Percentiles rank a stretch among this genome's conserved stretches.
Evolutionary conservation across 225 moss, liverwort and hornwort species (phyloP).

Genomic region (Pseudoscleropodium purum): DNA sequence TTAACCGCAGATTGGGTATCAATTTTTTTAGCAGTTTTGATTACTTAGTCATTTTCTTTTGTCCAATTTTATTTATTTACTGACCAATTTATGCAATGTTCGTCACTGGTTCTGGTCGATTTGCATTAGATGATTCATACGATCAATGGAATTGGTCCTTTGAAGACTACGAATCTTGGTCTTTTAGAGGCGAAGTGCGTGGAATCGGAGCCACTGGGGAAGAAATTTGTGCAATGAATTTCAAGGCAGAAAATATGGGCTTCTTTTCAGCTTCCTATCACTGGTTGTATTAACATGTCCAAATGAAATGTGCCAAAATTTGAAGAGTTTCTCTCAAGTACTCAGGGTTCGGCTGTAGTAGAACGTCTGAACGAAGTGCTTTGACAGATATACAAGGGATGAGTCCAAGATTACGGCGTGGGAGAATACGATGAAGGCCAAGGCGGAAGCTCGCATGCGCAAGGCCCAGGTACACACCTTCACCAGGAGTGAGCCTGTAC

Average conservation of each 20-base stretch:
- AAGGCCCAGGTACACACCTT: constrained; percentile 20
- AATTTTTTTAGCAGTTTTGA: not conserved
- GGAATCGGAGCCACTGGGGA: not conserved
- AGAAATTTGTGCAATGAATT: not conserved
- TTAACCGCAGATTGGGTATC: not conserved
- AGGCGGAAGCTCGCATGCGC: constrained; percentile 36
- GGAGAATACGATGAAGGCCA: constrained; percentile 36
- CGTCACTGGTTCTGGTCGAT: not conserved
- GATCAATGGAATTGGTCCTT: not conserved
- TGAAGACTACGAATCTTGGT: not conserved
- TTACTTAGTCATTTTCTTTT: not conserved
- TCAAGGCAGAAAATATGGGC: not conserved
- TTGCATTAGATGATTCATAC: not conserved
- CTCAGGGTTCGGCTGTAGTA: not conserved
- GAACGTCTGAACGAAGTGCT: not conserved
- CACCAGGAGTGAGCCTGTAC: not conserved
- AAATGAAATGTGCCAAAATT: not conserved
- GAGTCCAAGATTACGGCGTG: constrained; percentile 37
- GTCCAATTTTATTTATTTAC: not conserved
- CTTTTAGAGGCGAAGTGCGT: not conserved
- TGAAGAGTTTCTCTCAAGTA: not conserved
- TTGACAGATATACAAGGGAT: constrained; percentile 21
- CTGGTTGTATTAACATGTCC: not conserved
- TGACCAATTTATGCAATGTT: not conserved
- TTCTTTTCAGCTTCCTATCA: not conserved